A percentile compares a stretch with the other conserved stretches of the same genome.
Evolutionary conservation across 169 alveolate genomes (phyloP).

Genomic region (Plasmodium berghei): DNA sequence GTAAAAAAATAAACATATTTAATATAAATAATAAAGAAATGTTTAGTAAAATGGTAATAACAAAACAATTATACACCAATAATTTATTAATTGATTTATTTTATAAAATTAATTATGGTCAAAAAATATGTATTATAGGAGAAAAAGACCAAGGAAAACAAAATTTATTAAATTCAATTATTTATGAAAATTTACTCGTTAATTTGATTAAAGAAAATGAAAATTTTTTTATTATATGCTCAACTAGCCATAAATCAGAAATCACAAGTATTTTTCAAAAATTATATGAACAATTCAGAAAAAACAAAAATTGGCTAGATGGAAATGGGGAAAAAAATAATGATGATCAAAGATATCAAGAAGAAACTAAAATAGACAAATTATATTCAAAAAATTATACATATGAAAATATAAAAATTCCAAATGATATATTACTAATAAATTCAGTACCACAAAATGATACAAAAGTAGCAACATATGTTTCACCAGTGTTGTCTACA

Average conservation of each 20-base stretch:
- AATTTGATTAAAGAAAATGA: constrained; percentile 46
- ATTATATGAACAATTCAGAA: constrained; percentile 35
- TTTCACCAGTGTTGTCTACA: constrained; percentile 33
- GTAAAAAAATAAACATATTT: constrained; percentile 26
- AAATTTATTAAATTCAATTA: constrained; percentile 9
- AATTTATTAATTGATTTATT: constrained; percentile 28
- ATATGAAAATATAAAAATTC: constrained; percentile 32
- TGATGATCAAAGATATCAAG: background rate
- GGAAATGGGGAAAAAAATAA: background rate
- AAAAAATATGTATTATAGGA: constrained; percentile 37
- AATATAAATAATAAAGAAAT: constrained; percentile 15
- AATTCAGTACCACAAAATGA: constrained; percentile 19
- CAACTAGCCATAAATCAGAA: constrained; percentile 43
- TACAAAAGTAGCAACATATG: constrained; percentile 22
- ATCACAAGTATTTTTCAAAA: background rate
- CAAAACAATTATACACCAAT: constrained; percentile 35
- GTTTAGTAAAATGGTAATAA: background rate
- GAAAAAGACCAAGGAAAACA: constrained; percentile 21
- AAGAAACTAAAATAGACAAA: background rate
- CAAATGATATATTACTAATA: constrained; percentile 49
- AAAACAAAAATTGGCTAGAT: background rate
- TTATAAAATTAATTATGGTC: constrained; percentile 47
- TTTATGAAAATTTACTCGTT: constrained; percentile 43
- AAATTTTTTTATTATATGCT: constrained; percentile 59
- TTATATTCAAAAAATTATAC: constrained; percentile 53